phyloP scores from a whole-genome alignment of 2,329 filamentous ascomycete genomes.

The Fusarium sp. region DNA sequence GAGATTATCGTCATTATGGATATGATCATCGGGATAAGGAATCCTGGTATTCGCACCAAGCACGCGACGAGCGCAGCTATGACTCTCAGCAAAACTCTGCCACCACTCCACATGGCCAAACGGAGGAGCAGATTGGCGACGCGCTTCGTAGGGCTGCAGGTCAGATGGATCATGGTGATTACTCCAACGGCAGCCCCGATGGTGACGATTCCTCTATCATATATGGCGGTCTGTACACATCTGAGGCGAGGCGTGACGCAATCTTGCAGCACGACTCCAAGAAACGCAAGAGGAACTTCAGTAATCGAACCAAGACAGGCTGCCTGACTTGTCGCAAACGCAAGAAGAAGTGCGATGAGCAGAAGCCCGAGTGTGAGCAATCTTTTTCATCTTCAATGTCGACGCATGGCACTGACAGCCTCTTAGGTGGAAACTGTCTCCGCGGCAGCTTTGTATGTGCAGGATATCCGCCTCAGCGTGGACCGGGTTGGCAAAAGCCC shows the following conservation, averaged over 20 bases:
- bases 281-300: conserved; percentile 85
- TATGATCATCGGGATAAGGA: conserved; percentile 64
- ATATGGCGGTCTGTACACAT: conserved; percentile 59
- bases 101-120: conserved; percentile 59
- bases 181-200: conserved; percentile 66
- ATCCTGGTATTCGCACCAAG: conserved; percentile 62
- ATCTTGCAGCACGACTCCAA: conserved; percentile 71
- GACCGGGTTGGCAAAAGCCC: conserved; percentile 79
- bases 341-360: conserved; percentile 99
- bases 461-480: conserved; percentile 86
- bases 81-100: conserved; percentile 62
- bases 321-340: conserved; percentile 91
- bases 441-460: conserved; percentile 91
- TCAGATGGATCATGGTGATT: conserved; percentile 63
- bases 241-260: conserved; percentile 62
- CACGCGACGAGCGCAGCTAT: conserved; percentile 62
- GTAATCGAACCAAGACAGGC: conserved; percentile 94
- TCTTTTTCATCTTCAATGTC: background rate
- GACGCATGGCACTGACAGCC: conserved; percentile 21
- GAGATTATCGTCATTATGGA: conserved; percentile 60
- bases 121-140: conserved; percentile 64
- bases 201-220: conserved; percentile 63
- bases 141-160: conserved; percentile 59
- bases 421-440: conserved; percentile 84
- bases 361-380: conserved; percentile 87